Evolutionary conservation across 176 grass and related monocot species (phyloP), one percentile per base, ranked within the genome.

Genomic region (Phragmites australis): DNA sequence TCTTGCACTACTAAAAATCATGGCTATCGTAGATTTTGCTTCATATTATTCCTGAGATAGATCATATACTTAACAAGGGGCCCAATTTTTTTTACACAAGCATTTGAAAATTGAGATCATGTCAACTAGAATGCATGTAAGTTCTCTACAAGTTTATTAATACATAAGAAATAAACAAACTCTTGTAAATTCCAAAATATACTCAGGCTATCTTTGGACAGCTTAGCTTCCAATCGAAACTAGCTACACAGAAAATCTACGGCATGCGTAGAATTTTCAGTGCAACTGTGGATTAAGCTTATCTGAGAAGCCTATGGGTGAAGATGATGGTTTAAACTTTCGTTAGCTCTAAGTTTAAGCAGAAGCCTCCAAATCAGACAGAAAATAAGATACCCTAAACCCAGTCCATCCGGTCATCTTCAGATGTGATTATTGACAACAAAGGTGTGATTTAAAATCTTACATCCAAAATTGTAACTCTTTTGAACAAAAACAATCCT

Each of bases 191-290:
- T 30, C 4, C 65, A 87, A 54, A 57, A 70, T 15, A 70, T 64
- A 46, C 0, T 15, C 30, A 81, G 22, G 30, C 49, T 25, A 59
- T 10, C 9, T 57, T 45, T 39, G 6, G 53, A 40, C 46, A 3
- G 9, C 51, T 70, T 65, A 72, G 64, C 68, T 54, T 65, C 26
- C 40, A 4, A 62, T 13, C 51, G 23, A 70, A 70, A 40, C 17
- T 61, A 85, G 74, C 31, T 59, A 44, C 32, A 71, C 19, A 55
- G 19, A 86, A 80, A 61, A 80, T 9, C n/a, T 30, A 14, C 3
- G 19, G 54, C 19, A 4, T 32, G 61, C 31, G 34, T 50, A 50
- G 34, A 32, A n/a, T 9, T 77, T 60, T 54, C 22, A 27, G 1
- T 55, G 5, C 9, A 52, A 2, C 30, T 72, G 29, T 21, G n/a